A percentile compares a stretch with the other conserved stretches of the same genome.
These are phyloP conservation scores for Inonotus hispidus DNA, from an alignment of 1,284 basidiomycete genomes.

Conservation along the genomic window DNA sequence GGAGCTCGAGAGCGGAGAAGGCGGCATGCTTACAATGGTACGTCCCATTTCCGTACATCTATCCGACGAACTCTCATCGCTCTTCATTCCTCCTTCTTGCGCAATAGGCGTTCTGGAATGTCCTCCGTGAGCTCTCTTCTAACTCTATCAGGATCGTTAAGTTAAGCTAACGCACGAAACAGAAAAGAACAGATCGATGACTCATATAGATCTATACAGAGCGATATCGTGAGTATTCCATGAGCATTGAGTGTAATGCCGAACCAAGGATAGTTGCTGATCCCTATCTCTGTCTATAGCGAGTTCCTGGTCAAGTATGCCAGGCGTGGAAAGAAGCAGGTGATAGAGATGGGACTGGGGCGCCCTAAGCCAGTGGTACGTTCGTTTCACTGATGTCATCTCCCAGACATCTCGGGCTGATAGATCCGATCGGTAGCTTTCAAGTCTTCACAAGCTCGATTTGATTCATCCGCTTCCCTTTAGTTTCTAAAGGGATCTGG, in stretches of 20 bases:
- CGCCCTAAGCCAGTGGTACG: constrained; percentile 16
- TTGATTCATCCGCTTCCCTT: constrained; percentile 7
- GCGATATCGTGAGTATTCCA: constrained; percentile 11
- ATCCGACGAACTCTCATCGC: background rate
- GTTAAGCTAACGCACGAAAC: background rate
- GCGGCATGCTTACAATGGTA: constrained; percentile 15
- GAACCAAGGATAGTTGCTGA: too few relatives aligned
- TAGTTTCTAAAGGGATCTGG: constrained; percentile 13
- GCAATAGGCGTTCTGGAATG: constrained; percentile 9
- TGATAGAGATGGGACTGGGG: background rate
- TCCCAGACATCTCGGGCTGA: background rate
- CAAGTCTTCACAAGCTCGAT: constrained; percentile 11
- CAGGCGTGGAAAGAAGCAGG: constrained; percentile 5
- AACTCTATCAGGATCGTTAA: background rate
- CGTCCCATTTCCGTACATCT: background rate
- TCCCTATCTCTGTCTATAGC: background rate
- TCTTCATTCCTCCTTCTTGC: too few relatives aligned
- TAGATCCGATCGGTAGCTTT: background rate
- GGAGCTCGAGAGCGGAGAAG: constrained; percentile 4
- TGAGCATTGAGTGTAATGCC: too few relatives aligned
- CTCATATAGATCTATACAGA: constrained; percentile 6
- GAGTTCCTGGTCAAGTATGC: constrained; percentile 3
- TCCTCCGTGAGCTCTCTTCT: constrained; percentile 4
- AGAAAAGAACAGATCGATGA: constrained; percentile 4
- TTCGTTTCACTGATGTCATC: background rate